Conservation (phyloP, 139 green algal species). For the Haematococcus lacustris region DNA sequence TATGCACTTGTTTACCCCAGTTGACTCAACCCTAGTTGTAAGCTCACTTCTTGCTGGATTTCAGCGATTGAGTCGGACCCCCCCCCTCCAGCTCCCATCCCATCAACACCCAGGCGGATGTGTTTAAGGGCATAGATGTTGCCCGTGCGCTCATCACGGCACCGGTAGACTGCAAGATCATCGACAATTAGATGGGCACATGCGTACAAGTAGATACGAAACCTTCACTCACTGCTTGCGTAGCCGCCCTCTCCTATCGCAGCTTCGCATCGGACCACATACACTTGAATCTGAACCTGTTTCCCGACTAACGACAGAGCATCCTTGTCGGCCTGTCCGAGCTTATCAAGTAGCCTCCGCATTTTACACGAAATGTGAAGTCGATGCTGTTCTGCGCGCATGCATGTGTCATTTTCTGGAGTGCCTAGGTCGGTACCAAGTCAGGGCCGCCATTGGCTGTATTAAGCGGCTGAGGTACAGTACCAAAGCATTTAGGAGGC, state of each 20-base stretch:
- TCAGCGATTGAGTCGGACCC: conserved; percentile 39
- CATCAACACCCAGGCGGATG: conserved; percentile 51
- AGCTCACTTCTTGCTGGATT: conserved; percentile 21
- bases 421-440: too few relatives aligned
- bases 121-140: conserved; percentile 71
- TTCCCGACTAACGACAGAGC: too few relatives aligned
- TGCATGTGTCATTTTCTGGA: too few relatives aligned
- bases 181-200: neutral
- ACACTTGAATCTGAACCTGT: too few relatives aligned
- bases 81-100: too few relatives aligned
- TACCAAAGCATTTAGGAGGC: too few relatives aligned
- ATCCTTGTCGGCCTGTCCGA: too few relatives aligned
- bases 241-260: conserved; percentile 1
- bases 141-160: conserved; percentile 31
- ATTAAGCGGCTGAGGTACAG: too few relatives aligned
- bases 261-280: neutral
- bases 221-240: conserved; percentile 5
- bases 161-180: conserved; percentile 51
- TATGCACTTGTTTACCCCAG: neutral
- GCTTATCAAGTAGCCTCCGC: too few relatives aligned
- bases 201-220: neutral
- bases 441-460: too few relatives aligned
- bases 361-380: too few relatives aligned
- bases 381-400: too few relatives aligned
- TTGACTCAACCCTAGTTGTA: neutral